Evolutionary conservation across 169 alveolate species (phyloP).

Genomic region (Plasmodium vinckei): DNA sequence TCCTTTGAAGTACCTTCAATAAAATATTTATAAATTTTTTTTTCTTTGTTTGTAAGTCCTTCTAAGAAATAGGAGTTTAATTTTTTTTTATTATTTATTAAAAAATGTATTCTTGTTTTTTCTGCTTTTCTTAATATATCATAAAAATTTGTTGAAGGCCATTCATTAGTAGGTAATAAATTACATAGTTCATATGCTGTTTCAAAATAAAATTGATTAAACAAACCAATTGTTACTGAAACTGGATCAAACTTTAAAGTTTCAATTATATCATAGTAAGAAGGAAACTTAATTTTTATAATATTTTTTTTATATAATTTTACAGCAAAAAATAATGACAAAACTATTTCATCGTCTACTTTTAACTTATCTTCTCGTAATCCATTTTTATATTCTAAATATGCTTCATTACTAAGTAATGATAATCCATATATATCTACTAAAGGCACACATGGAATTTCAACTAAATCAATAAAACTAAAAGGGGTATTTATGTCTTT

Average conservation of each 20-base stretch:
- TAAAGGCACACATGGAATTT: constrained; percentile 67
- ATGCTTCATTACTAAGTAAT: constrained; percentile 67
- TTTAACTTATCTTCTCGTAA: constrained; percentile 69
- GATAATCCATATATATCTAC: constrained; percentile 73
- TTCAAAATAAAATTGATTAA: constrained; percentile 75
- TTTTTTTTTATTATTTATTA: constrained; percentile 66
- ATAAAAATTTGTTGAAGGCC: constrained; percentile 76
- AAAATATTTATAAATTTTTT: constrained; percentile 71
- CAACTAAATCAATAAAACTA: constrained; percentile 72
- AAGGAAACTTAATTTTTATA: constrained; percentile 63
- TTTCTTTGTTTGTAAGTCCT: constrained; percentile 75
- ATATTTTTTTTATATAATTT: constrained; percentile 72
- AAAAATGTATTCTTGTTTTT: constrained; percentile 69
- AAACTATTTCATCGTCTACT: constrained; percentile 50
- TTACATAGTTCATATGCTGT: constrained; percentile 74
- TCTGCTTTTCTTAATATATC: constrained; percentile 73
- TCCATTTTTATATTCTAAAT: constrained; percentile 72
- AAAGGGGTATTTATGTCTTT: constrained; percentile 70
- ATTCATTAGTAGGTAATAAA: constrained; percentile 56
- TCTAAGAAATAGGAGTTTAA: constrained; percentile 74
- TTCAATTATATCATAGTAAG: constrained; percentile 72
- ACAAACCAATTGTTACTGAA: constrained; percentile 68
- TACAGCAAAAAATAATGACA: constrained; percentile 72
- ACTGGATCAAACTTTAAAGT: constrained; percentile 72
- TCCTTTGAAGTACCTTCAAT: constrained; percentile 73